Base-by-base conservation (phyloP, 768 basidiomycete genomes). In the Pilatotrama ljubarskyi region DNA sequence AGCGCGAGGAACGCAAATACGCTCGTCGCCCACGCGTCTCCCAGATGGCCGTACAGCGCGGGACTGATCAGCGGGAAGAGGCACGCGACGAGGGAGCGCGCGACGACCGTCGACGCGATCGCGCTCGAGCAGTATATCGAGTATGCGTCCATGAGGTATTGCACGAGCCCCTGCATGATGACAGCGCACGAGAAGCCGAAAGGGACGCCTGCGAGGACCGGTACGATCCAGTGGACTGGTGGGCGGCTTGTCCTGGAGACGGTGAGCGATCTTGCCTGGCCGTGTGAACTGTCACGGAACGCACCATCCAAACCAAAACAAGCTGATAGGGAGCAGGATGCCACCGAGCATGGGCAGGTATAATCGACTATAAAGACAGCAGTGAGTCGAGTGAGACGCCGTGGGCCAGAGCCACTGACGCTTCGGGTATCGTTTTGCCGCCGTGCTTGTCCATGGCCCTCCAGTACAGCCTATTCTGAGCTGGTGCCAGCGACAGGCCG, bases 111-210 rank as follows among this genome's bases (percentile, higher is more conserved):
- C 55, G 87, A 82, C 15, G 87, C 86, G 51, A 88, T 78, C 17
- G 87, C 87, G 64, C 84, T 85, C 2, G 87, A 85, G 61, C 80
- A 83, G 71, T 85, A 86, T 43, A 87, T 75, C 43, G 78, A 77
- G 75, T 90, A 90, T 14, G 83, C 75, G 66, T 90, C 88, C 81
- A 91, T 85, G 57, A 90, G 77, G 74, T 90, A 90, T 3, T 84
- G 82, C 41, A 84, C 82, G 15, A 87, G 72, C 44, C 81, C 80
- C 64, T 85, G 81, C 74, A 89, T 76, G 58, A 90, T 82, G 62
- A 84, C 76, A 17, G 87, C 79, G 58, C 86, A 80, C 15, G 84
- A 84, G 17, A 75, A 69, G 24, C 89, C 90, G 70, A 90, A 90
- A 13, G 88, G 87, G 13, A 83, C 74, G 17, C 83, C 85, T 17